Percentiles rank a stretch among this genome's conserved stretches.
Evolutionary conservation across 2,329 filamentous ascomycete species (phyloP).

Genomic region (Raffaelea ambrosiae): DNA sequence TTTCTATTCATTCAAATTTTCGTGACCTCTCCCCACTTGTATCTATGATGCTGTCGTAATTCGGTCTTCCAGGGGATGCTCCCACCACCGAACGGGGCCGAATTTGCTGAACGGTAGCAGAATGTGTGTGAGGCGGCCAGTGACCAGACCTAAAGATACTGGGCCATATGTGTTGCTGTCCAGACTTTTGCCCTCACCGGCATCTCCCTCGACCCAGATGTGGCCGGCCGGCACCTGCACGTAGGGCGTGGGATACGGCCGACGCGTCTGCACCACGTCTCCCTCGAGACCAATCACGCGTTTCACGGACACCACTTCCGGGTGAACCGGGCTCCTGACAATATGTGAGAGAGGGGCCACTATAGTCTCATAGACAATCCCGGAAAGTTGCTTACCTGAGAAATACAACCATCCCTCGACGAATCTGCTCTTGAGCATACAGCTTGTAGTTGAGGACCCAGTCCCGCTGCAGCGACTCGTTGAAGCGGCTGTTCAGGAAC

Average conservation of each 20-base stretch:
- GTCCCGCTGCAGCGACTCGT: slow-evolving; percentile 45
- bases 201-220: slow-evolving; percentile 94
- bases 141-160: slow-evolving; percentile 64
- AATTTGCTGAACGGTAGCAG: slow-evolving; percentile 58
- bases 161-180: slow-evolving; percentile 93
- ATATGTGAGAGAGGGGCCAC: neutral
- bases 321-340: slow-evolving; percentile 59
- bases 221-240: slow-evolving; percentile 71
- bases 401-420: slow-evolving; percentile 67
- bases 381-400: slow-evolving; percentile 43
- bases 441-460: slow-evolving; percentile 52
- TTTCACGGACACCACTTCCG: slow-evolving; percentile 67
- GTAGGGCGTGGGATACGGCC: slow-evolving; percentile 46
- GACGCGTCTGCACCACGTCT: slow-evolving; percentile 61
- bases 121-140: slow-evolving; percentile 64
- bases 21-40: neutral
- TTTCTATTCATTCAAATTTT: too few relatives aligned
- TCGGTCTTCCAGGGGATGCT: slow-evolving; percentile 25
- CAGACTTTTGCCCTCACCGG: slow-evolving; percentile 55
- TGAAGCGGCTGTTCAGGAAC: slow-evolving; percentile 59
- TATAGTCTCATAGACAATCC: neutral
- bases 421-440: slow-evolving; percentile 46
- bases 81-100: slow-evolving; percentile 50
- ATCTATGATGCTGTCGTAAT: neutral
- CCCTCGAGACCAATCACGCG: slow-evolving; percentile 74